phyloP scores from a whole-genome alignment of 1,284 basidiomycete genomes.

The Pterulicium gracile region DNA sequence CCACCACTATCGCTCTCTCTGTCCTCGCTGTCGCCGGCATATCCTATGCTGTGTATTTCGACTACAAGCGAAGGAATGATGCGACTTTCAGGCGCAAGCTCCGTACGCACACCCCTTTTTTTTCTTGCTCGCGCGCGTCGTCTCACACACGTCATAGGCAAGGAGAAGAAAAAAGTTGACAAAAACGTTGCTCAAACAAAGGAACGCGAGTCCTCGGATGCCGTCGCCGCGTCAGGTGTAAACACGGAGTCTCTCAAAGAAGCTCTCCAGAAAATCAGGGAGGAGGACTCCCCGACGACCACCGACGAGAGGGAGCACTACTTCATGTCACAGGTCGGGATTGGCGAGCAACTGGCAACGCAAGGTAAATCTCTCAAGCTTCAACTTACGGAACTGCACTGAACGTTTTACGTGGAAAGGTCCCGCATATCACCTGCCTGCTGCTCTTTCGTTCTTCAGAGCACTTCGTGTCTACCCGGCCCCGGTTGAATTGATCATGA shows the following conservation, averaged over 20 bases:
- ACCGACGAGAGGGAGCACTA: constrained; percentile 76
- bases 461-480: constrained; percentile 92
- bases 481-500: constrained; percentile 83
- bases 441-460: constrained; percentile 88
- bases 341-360: constrained; percentile 77
- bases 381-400: constrained; percentile 4
- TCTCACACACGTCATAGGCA: constrained; percentile 40
- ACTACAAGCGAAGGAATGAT: constrained; percentile 90
- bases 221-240: constrained; percentile 20
- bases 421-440: constrained; percentile 62
- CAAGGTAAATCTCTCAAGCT: constrained; percentile 45
- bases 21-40: constrained; percentile 56
- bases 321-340: constrained; percentile 84
- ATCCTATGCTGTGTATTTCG: constrained; percentile 87
- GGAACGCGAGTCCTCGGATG: constrained; percentile 24
- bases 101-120: constrained; percentile 41
- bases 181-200: constrained; percentile 66
- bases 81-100: constrained; percentile 81
- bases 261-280: constrained; percentile 51
- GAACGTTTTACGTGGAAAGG: constrained; percentile 34
- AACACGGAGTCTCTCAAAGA: constrained; percentile 44
- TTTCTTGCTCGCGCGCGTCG: constrained; percentile 6
- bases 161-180: constrained; percentile 83
- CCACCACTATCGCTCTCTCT: constrained; percentile 17
- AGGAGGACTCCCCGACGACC: constrained; percentile 53